A percentile compares a stretch with the other conserved stretches of the same genome.
These are phyloP conservation scores for Colletotrichum chlorophyti DNA, from an alignment of 2,329 filamentous ascomycete species.

Conservation along the genomic window DNA sequence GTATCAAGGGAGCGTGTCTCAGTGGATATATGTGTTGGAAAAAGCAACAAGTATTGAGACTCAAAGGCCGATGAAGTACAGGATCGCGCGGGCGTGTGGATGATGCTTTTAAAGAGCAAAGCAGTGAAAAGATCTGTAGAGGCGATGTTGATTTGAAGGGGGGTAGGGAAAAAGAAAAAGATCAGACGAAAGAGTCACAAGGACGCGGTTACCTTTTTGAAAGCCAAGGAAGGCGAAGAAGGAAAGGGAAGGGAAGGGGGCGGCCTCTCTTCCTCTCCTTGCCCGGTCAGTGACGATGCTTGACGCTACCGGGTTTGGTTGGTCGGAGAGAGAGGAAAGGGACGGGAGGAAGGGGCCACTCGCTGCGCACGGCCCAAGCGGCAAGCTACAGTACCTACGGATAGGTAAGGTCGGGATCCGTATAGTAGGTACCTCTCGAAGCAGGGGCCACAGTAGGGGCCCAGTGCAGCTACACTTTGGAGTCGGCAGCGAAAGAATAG, in stretches of 20 bases:
- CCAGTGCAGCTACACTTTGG: neutral
- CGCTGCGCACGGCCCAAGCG: neutral
- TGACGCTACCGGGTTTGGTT: too few relatives aligned
- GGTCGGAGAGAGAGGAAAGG: too few relatives aligned
- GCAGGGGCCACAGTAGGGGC: conserved; percentile 16
- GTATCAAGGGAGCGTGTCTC: conserved; percentile 24
- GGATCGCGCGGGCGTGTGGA: conserved; percentile 1
- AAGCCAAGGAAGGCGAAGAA: conserved; percentile 1
- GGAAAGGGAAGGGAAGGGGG: neutral
- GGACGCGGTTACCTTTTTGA: conserved; percentile 23
- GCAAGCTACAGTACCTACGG: too few relatives aligned
- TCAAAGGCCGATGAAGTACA: neutral
- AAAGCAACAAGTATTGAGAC: neutral
- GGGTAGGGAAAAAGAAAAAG: neutral
- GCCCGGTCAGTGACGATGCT: conserved; percentile 24
- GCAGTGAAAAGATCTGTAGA: conserved; percentile 9
- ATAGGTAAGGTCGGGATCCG: too few relatives aligned
- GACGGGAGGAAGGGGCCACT: conserved; percentile 9
- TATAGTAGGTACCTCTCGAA: too few relatives aligned
- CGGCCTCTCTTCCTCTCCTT: conserved; percentile 10
- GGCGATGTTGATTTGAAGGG: too few relatives aligned
- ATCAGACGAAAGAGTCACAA: conserved; percentile 27
- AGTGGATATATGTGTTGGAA: conserved; percentile 1
- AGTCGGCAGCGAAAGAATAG: neutral
- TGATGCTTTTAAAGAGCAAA: conserved; percentile 23